Conservation (phyloP, 164 flowering plant genomes). For the Magnolia sinica region DNA sequence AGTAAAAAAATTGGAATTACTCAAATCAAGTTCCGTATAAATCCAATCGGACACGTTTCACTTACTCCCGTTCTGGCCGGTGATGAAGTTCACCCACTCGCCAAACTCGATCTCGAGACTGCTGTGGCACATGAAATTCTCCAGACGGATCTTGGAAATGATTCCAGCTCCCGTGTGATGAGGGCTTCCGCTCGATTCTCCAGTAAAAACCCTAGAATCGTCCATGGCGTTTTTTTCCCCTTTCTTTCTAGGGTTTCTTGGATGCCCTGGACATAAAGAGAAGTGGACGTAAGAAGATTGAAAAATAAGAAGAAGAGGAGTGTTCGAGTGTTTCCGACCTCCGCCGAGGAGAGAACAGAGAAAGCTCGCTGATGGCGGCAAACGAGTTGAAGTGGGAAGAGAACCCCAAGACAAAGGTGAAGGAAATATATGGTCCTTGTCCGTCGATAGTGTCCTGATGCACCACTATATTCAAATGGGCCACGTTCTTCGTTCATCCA, state of each 20-base stretch:
- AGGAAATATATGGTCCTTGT: not conserved
- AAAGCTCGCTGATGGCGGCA: not conserved
- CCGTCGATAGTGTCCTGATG: too few species aligned
- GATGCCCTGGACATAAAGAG: not conserved
- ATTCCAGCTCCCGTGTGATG: constrained; percentile 52
- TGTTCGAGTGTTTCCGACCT: not conserved
- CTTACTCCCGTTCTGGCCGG: constrained; percentile 95
- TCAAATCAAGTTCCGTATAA: not conserved
- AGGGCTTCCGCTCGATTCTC: constrained; percentile 3
- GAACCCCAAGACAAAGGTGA: not conserved
- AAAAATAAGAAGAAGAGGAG: not conserved
- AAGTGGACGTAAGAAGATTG: not conserved
- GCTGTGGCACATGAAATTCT: constrained; percentile 94
- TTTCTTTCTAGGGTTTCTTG: constrained; percentile 4
- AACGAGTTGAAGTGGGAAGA: not conserved
- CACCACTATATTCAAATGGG: too few species aligned
- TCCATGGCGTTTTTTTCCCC: constrained; percentile 29
- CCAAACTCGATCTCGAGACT: constrained; percentile 64
- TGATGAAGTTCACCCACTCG: constrained; percentile 79
- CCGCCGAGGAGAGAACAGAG: not conserved
- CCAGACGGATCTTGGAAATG: constrained; percentile 54
- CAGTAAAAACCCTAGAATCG: constrained; percentile 33
- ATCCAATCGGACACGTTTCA: not conserved
- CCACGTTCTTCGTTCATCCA: too few species aligned
- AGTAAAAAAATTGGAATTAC: not conserved